Percentiles rank a stretch among this genome's conserved stretches.
phyloP scores from a whole-genome alignment of 352 stramenopile species.

The Phytophthora sojae region DNA sequence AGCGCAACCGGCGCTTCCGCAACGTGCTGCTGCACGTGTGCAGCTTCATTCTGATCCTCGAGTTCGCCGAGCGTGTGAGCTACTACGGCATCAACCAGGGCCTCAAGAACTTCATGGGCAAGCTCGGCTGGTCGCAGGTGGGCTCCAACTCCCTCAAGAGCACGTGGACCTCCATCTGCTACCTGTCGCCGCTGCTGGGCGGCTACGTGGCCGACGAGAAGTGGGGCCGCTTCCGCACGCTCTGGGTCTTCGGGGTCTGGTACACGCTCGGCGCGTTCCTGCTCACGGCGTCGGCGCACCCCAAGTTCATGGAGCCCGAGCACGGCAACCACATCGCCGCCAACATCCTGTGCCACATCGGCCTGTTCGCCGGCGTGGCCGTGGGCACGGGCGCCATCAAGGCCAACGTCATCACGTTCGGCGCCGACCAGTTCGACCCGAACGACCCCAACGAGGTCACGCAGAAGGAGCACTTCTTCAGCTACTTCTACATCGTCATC shows the following conservation, averaged over 20 bases:
- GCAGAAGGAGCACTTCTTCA: slow-evolving; percentile 91
- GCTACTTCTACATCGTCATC: slow-evolving; percentile 94
- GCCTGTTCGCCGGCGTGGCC: slow-evolving; percentile 78
- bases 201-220: slow-evolving; percentile 90
- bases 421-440: slow-evolving; percentile 88
- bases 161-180: slow-evolving; percentile 90
- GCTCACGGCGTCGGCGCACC: slow-evolving; percentile 72
- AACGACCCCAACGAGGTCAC: slow-evolving; percentile 82
- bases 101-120: slow-evolving; percentile 89
- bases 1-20: slow-evolving; percentile 80
- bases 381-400: slow-evolving; percentile 89
- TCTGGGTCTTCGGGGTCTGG: slow-evolving; percentile 84
- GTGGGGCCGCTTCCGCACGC: slow-evolving; percentile 85
- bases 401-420: slow-evolving; percentile 88
- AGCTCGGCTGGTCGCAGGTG: slow-evolving; percentile 76
- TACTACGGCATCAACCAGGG: slow-evolving; percentile 92
- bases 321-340: slow-evolving; percentile 55
- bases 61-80: slow-evolving; percentile 85
- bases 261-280: slow-evolving; percentile 81
- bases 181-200: slow-evolving; percentile 81
- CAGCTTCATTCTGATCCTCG: slow-evolving; percentile 88
- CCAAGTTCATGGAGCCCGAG: slow-evolving; percentile 51
- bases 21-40: slow-evolving; percentile 88
- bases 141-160: slow-evolving; percentile 90
- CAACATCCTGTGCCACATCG: slow-evolving; percentile 77